These are phyloP conservation scores for Xylaria grammica DNA, from an alignment of 495 filamentous ascomycete genomes.

Conservation along the genomic window DNA sequence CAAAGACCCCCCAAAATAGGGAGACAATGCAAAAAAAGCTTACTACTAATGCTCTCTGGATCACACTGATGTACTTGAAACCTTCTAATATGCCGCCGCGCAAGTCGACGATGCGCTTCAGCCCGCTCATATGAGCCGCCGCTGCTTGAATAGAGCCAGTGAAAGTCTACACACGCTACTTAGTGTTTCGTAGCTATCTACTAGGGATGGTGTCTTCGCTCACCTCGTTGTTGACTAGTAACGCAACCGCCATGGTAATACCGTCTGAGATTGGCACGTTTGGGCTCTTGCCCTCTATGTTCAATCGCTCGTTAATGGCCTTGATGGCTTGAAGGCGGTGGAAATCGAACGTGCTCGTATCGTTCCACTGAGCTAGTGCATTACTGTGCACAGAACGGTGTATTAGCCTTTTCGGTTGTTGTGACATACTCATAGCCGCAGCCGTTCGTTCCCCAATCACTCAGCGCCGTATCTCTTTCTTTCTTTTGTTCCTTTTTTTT, in stretches of 20 bases:
- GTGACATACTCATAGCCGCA: neutral
- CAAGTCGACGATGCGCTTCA: constrained; percentile 39
- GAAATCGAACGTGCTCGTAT: constrained; percentile 39
- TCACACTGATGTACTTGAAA: constrained; percentile 34
- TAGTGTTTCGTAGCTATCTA: neutral
- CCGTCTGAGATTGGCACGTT: constrained; percentile 37
- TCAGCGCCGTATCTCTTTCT: neutral
- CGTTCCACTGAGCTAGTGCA: constrained; percentile 35
- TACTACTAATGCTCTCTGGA: constrained; percentile 35
- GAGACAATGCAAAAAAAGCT: neutral
- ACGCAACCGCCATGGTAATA: constrained; percentile 35
- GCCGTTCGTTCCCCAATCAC: neutral
- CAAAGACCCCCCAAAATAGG: neutral
- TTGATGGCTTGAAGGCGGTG: constrained; percentile 40
- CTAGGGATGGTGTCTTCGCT: neutral
- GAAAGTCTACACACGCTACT: constrained; percentile 28
- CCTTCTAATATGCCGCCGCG: constrained; percentile 37
- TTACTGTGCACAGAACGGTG: constrained; percentile 21
- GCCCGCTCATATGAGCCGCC: constrained; percentile 36
- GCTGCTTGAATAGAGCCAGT: constrained; percentile 35
- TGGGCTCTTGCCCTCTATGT: constrained; percentile 36
- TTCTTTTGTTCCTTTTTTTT: no score
- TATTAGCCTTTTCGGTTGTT: neutral
- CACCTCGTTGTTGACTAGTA: constrained; percentile 38
- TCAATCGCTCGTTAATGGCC: constrained; percentile 37